Evolutionary conservation across 257 asterid species (phyloP), one percentile per base, ranked within the genome.

Genomic region (Hygrophila difformis): DNA sequence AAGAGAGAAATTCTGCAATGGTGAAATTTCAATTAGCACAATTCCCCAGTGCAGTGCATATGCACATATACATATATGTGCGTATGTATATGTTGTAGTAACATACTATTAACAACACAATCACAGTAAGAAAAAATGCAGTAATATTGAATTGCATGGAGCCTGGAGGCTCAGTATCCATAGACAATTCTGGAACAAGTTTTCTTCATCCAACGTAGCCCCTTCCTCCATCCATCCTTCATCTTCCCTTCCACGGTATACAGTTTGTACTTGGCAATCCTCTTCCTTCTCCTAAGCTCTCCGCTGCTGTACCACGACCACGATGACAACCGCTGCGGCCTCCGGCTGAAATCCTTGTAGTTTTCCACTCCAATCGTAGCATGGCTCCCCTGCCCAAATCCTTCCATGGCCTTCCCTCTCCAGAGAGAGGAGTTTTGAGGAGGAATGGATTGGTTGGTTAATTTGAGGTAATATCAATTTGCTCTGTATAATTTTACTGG

Each of bases 241-340:
- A 79, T 57, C 61, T 82, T 74, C 15, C 89, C 84, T 65, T 86
- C 93, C 5, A 75, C 59, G 2, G 93, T 61, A 55, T 79, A 86
- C 34, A 69, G 20, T 31, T 79, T 82, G 61, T 86, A 86, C 45
- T 61, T 69, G 18, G 75, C 72, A 3, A 82, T 61, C 56, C 96
- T 76, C 52, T 60, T 86, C 52, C 58, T 75, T 19, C 89, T 70
- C 24, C 74, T 75, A 15, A 77, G 6, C 69, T 86, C 92, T 2
- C 63, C 74, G 10, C 37, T 12, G 1, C 61, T 63, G 20, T 62
- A 70, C 86, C 86, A 76, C 19, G 59, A 15, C 53, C 41, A 26
- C 3, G 52, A 1, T 29, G 16, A 13, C 5, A 56, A 38, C 12
- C 36, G 31, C 7, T 26, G 7, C 17, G 21, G 8, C 39, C 17